Evolutionary conservation across 1,139 yeast species (phyloP).

Genomic region (Yamadazyma sp.): DNA sequence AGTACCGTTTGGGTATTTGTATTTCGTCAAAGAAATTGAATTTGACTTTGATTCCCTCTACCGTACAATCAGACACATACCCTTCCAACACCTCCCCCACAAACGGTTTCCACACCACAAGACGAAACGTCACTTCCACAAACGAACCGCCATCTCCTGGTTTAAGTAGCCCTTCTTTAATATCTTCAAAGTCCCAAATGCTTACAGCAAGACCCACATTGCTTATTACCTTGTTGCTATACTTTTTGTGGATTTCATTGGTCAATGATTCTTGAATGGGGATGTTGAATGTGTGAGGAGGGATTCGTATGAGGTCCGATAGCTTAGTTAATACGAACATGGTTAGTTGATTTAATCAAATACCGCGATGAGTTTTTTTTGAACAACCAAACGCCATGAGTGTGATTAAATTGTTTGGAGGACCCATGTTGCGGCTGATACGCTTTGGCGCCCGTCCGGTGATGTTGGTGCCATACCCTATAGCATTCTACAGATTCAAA

Average conservation of each 20-base stretch:
- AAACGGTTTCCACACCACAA: slow-evolving; percentile 88
- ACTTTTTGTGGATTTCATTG: slow-evolving; percentile 81
- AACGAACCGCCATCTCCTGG: slow-evolving; percentile 97
- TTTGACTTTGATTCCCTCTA: slow-evolving; percentile 80
- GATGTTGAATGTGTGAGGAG: slow-evolving; percentile 78
- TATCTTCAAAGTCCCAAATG: slow-evolving; percentile 76
- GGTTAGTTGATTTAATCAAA: background rate
- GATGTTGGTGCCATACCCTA: background rate
- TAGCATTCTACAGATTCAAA: slow-evolving; percentile 4
- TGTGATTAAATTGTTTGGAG: background rate
- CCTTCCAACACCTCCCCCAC: slow-evolving; percentile 94
- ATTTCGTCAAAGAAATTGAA: slow-evolving; percentile 91
- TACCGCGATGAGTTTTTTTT: slow-evolving; percentile 7
- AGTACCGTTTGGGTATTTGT: slow-evolving; percentile 75
- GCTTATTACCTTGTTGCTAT: slow-evolving; percentile 78
- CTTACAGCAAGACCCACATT: slow-evolving; percentile 83
- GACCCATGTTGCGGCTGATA: background rate
- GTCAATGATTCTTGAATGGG: slow-evolving; percentile 71
- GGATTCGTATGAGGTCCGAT: slow-evolving; percentile 81
- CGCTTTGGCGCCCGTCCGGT: background rate
- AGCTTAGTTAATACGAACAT: slow-evolving; percentile 87
- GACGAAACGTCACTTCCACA: slow-evolving; percentile 71
- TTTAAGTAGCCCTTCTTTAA: slow-evolving; percentile 83
- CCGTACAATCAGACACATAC: slow-evolving; percentile 84
- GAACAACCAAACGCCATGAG: background rate